phyloP scores from a whole-genome alignment of 2,329 filamentous ascomycete genomes.

The Talaromyces sp. region DNA sequence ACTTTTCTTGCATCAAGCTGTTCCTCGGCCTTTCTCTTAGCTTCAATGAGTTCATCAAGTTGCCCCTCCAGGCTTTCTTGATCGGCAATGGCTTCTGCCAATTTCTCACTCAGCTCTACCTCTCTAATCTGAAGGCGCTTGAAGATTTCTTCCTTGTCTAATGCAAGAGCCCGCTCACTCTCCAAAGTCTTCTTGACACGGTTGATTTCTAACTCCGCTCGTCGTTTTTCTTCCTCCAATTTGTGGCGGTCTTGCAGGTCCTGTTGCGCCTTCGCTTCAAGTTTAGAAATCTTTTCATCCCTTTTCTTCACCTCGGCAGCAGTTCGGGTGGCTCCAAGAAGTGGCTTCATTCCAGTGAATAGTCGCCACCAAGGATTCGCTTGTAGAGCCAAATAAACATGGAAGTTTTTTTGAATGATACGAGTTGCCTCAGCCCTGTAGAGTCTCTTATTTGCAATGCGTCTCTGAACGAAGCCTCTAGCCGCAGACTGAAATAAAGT shows the following conservation, averaged over 20 bases:
- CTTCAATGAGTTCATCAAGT: constrained; percentile 78
- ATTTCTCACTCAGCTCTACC: constrained; percentile 83
- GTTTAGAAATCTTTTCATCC: constrained; percentile 84
- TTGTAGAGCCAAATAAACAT: constrained; percentile 82
- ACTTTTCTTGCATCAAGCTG: constrained; percentile 72
- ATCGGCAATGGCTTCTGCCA: constrained; percentile 85
- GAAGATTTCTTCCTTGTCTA: constrained; percentile 99
- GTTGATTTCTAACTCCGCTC: constrained; percentile 79
- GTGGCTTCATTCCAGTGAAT: constrained; percentile 88
- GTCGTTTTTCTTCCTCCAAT: constrained; percentile 84
- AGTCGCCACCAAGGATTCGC: constrained; percentile 97
- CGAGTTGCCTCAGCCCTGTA: constrained; percentile 92
- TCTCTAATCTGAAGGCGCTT: constrained; percentile 92
- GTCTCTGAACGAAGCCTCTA: constrained; percentile 80
- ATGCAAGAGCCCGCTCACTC: constrained; percentile 86
- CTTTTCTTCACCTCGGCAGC: constrained; percentile 91
- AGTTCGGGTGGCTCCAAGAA: constrained; percentile 85
- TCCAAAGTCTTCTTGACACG: constrained; percentile 91
- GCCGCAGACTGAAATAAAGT: constrained; percentile 87
- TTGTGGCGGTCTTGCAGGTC: constrained; percentile 70
- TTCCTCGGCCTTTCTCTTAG: constrained; percentile 82
- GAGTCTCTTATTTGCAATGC: constrained; percentile 84
- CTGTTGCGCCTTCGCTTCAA: constrained; percentile 75
- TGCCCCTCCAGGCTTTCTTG: constrained; percentile 93
- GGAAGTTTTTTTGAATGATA: constrained; percentile 92